phyloP scores from a whole-genome alignment of 139 green algal species.

The Chlorella ohadii region DNA sequence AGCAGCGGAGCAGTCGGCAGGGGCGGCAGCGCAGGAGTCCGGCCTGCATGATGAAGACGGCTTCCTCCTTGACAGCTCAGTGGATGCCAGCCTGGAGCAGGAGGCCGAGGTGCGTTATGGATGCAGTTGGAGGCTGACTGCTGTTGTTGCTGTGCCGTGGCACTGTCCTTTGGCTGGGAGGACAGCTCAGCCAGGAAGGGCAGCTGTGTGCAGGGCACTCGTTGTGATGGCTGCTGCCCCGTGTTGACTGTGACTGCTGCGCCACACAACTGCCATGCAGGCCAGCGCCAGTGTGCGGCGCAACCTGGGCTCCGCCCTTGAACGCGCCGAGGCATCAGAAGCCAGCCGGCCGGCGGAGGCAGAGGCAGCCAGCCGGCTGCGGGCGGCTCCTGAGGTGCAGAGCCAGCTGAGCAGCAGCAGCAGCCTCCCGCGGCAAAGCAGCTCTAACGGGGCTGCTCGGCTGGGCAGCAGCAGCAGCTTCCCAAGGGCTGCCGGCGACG shows the following conservation, averaged over 20 bases:
- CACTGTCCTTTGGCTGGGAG: too few relatives aligned
- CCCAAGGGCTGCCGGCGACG: too few relatives aligned
- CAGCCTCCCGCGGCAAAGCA: background rate
- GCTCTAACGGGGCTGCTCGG: background rate
- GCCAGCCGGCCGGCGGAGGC: background rate
- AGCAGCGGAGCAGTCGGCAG: background rate
- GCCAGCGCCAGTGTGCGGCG: constrained; percentile 30
- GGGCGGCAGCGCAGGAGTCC: background rate
- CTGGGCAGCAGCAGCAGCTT: background rate
- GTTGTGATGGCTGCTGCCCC: too few relatives aligned
- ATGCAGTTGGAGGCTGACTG: background rate
- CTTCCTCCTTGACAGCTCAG: background rate
- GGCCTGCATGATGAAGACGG: background rate
- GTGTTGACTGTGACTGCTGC: background rate
- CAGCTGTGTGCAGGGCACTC: too few relatives aligned
- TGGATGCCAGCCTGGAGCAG: background rate
- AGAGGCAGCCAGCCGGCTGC: background rate
- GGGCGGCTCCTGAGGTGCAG: constrained; percentile 15
- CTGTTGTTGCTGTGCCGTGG: background rate
- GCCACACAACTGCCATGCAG: too few relatives aligned
- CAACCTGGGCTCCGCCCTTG: constrained; percentile 30
- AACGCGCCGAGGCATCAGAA: constrained; percentile 12
- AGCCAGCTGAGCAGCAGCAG: background rate
- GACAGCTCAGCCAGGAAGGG: background rate
- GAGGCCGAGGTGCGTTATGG: background rate